Evolutionary conservation across 1,284 basidiomycete genomes (phyloP).

Genomic region (Blastosporella zonata): DNA sequence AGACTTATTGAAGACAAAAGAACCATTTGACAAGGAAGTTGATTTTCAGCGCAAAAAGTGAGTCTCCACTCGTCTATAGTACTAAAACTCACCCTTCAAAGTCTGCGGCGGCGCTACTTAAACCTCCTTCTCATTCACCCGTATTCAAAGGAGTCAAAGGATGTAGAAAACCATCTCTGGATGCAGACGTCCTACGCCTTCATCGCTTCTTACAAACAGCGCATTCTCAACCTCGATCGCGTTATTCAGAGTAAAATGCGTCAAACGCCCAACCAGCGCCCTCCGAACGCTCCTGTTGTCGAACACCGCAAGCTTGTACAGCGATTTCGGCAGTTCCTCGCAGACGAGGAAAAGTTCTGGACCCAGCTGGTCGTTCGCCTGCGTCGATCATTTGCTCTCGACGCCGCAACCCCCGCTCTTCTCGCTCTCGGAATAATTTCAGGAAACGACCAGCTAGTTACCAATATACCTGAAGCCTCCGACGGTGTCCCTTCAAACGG

Average conservation of each 20-base stretch:
- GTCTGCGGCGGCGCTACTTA: slow-evolving; percentile 76
- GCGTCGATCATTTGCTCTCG: slow-evolving; percentile 63
- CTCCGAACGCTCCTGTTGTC: slow-evolving; percentile 53
- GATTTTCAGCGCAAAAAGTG: slow-evolving; percentile 84
- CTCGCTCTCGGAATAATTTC: slow-evolving; percentile 52
- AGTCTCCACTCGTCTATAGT: slow-evolving; percentile 27
- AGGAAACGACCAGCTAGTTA: slow-evolving; percentile 28
- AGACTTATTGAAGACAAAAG: slow-evolving; percentile 64
- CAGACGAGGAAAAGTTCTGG: slow-evolving; percentile 89
- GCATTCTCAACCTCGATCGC: slow-evolving; percentile 67
- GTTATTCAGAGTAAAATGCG: slow-evolving; percentile 45
- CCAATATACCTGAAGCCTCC: slow-evolving; percentile 12
- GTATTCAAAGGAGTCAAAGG: slow-evolving; percentile 72
- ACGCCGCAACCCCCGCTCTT: slow-evolving; percentile 56
- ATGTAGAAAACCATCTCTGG: slow-evolving; percentile 84
- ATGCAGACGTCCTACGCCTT: slow-evolving; percentile 88
- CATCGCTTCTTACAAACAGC: slow-evolving; percentile 81
- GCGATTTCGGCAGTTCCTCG: slow-evolving; percentile 83
- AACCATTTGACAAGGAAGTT: slow-evolving; percentile 81
- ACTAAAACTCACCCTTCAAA: slow-evolving; percentile 29
- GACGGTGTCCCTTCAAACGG: slow-evolving; percentile 27
- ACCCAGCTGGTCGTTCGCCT: slow-evolving; percentile 71
- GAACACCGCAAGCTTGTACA: slow-evolving; percentile 85
- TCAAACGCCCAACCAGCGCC: slow-evolving; percentile 35
- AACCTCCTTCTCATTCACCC: slow-evolving; percentile 75